phyloP scores from a whole-genome alignment of 345 rosid genomes.

The Clausena lansium region DNA sequence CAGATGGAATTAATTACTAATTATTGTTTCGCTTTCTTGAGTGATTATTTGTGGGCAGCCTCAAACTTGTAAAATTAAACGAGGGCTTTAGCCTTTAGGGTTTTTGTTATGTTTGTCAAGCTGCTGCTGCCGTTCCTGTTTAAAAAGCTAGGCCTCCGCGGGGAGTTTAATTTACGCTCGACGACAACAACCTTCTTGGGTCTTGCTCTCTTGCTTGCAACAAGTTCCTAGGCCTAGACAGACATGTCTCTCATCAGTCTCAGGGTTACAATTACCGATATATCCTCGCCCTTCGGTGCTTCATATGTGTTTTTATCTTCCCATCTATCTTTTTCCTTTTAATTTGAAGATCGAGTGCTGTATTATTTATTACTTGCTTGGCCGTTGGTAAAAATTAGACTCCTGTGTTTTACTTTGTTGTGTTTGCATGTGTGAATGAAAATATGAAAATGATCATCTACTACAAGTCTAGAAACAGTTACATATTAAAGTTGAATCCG shows the following conservation, averaged over 20 bases:
- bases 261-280: conserved; percentile 21
- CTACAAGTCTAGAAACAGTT: too few species aligned
- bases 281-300: conserved; percentile 20
- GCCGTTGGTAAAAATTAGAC: not conserved
- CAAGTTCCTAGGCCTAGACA: conserved; percentile 55
- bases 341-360: too few species aligned
- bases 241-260: conserved; percentile 37
- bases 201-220: conserved; percentile 43
- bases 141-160: not conserved
- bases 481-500: not conserved
- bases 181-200: conserved; percentile 61
- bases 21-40: not conserved
- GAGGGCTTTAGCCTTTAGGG: conserved; percentile 22
- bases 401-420: not conserved
- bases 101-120: conserved; percentile 17
- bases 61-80: not conserved
- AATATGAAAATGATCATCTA: too few species aligned
- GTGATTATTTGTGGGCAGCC: not conserved
- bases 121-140: conserved; percentile 10
- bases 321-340: not conserved
- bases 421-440: not conserved
- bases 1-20: not conserved
- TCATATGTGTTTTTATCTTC: not conserved
- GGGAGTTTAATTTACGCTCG: conserved; percentile 21
- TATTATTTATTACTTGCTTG: not conserved